These are phyloP conservation scores for Starmerella geochares DNA, from an alignment of 805 yeast species.

Conservation along the genomic window DNA sequence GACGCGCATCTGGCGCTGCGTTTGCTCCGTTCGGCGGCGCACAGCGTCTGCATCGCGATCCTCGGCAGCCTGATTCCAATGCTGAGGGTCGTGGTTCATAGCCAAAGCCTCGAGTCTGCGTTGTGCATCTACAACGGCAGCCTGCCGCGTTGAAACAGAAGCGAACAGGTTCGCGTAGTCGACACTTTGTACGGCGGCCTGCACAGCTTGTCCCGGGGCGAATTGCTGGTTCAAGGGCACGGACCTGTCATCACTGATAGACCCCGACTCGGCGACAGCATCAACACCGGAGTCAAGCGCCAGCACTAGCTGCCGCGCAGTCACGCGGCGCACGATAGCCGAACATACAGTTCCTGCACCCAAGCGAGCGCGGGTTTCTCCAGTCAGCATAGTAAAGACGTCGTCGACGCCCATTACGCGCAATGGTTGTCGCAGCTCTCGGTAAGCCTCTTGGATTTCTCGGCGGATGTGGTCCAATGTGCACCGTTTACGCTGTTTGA, in stretches of 20 bases:
- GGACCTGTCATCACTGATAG: constrained; percentile 32
- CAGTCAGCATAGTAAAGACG: constrained; percentile 80
- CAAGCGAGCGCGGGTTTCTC: constrained; percentile 66
- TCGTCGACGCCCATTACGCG: constrained; percentile 55
- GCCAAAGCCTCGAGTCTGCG: constrained; percentile 27
- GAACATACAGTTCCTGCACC: constrained; percentile 64
- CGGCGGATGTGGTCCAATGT: constrained; percentile 75
- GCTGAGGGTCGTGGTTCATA: constrained; percentile 42
- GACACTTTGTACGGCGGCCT: constrained; percentile 62
- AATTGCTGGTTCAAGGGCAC: constrained; percentile 26
- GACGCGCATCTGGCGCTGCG: constrained; percentile 61
- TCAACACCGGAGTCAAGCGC: constrained; percentile 54
- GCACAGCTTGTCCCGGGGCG: constrained; percentile 64
- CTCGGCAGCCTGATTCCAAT: constrained; percentile 68
- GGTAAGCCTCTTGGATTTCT: constrained; percentile 79
- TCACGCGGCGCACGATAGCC: constrained; percentile 57
- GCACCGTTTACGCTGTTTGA: constrained; percentile 55
- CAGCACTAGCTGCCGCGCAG: constrained; percentile 38
- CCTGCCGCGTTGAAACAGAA: constrained; percentile 57
- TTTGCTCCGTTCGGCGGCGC: constrained; percentile 57
- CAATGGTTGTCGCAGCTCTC: constrained; percentile 70
- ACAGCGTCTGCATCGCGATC: constrained; percentile 54
- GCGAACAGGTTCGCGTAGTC: constrained; percentile 69
- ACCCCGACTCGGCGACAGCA: constrained; percentile 36
- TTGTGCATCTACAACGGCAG: constrained; percentile 50